A percentile compares a stretch with the other conserved stretches of the same genome.
These are phyloP conservation scores for Raffaelea ambrosiae DNA, from an alignment of 2,329 filamentous ascomycete species.

Conservation along the genomic window DNA sequence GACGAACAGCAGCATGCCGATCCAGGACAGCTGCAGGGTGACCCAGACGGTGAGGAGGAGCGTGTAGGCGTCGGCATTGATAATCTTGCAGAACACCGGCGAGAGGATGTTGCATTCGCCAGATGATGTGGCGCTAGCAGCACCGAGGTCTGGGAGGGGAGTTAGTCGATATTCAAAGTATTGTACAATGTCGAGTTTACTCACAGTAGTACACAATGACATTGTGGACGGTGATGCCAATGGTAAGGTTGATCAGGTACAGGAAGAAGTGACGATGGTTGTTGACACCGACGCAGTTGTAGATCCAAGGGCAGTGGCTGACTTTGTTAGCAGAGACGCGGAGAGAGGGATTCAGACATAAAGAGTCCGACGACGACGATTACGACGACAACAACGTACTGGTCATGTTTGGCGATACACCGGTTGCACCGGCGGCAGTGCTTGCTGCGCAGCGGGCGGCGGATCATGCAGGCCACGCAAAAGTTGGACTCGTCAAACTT, in stretches of 20 bases:
- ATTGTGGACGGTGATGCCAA: constrained; percentile 66
- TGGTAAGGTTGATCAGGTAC: constrained; percentile 70
- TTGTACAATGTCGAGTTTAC: constrained; percentile 22
- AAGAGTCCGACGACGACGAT: too few relatives aligned
- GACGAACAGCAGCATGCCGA: constrained; percentile 92
- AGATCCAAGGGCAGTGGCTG: constrained; percentile 97
- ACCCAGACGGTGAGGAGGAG: constrained; percentile 73
- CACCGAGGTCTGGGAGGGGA: constrained; percentile 56
- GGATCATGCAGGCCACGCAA: constrained; percentile 89
- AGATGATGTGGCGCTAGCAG: constrained; percentile 42
- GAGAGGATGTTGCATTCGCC: constrained; percentile 66
- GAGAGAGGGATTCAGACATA: too few relatives aligned
- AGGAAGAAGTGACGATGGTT: constrained; percentile 94
- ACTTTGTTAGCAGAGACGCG: not conserved
- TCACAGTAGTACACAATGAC: constrained; percentile 65
- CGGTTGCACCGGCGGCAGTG: constrained; percentile 87
- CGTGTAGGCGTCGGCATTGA: constrained; percentile 78
- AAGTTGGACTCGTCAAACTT: constrained; percentile 94
- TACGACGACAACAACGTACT: constrained; percentile 54
- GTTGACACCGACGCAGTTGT: constrained; percentile 92
- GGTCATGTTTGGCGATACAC: constrained; percentile 93
- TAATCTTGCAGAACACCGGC: constrained; percentile 62
- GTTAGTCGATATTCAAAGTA: constrained; percentile 9
- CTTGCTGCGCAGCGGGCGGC: constrained; percentile 87
- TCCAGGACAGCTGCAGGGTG: constrained; percentile 82